Base-by-base conservation (phyloP, 116 monocot species). In the Dioscorea cayenensis region DNA sequence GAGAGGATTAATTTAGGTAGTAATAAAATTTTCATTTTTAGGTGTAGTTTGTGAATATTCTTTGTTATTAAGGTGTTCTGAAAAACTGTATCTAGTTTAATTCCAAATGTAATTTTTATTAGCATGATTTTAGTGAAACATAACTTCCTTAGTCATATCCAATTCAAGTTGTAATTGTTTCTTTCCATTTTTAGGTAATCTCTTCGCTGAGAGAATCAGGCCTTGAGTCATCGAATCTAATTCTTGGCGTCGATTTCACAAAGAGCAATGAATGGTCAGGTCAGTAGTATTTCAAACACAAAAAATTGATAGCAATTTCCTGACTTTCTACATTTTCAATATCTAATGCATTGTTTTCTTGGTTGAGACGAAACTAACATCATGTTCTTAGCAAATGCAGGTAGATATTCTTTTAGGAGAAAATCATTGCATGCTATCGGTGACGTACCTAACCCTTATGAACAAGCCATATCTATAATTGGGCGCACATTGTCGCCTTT, bases 261-360 rank as follows among this genome's bases (percentile, higher is more conserved):
- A 96, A 96, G 83, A 96, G 96, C 76, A 96, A 96, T 71, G 96
- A 96, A 66, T 96, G 96, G 96, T 81, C 90, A 80, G 96, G 96
- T 92, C 63, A 69, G 55, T 19, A 55, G 2, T 0, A 55, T 55
- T 55, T n/a, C 0, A 2, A n/a, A 0, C 55, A 55, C 16, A n/a
- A 18, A 3, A 55, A 55, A 19, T 12, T 23, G 12, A 43, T 43
- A 43, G 43, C 43, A 3, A 43, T 43, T 10, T 9, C 43, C 7
- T 3, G 32, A 43, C 43, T 43, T 43, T 12, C 43, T 43, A 10
- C 7, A 43, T 43, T 43, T 43, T 43, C 43, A 43, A 0, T 7
- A 9, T 43, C 43, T 43, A 43, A 43, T 43, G 0, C 22, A 23
- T 27, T 27, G 12, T 63, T 18, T 29, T 66, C 14, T 1, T 17